Evolutionary conservation across 768 basidiomycete genomes (phyloP).

Genomic region (Amanita fuliginea): DNA sequence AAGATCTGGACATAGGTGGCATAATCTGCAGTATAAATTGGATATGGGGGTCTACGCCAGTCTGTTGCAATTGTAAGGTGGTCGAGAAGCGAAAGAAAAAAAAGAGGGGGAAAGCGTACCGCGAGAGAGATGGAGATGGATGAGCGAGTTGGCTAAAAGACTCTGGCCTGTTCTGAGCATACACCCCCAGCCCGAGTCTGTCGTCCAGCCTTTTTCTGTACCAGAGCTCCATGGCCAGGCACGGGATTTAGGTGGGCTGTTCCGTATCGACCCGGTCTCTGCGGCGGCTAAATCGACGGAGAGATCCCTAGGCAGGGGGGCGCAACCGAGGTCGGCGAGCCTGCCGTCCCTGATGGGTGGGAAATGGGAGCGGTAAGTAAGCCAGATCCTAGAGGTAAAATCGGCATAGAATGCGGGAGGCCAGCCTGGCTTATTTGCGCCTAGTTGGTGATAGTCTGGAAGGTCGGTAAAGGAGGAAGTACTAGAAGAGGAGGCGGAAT

Average conservation of each 20-base stretch:
- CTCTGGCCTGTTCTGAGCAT: slow-evolving; percentile 28
- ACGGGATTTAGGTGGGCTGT: slow-evolving; percentile 26
- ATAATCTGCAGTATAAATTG: slow-evolving; percentile 51
- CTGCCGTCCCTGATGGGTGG: slow-evolving; percentile 62
- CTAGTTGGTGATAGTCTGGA: neutral
- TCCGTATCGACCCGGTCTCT: neutral
- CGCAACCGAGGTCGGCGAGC: slow-evolving; percentile 22
- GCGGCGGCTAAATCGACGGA: neutral
- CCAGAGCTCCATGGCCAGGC: slow-evolving; percentile 57
- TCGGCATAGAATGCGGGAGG: slow-evolving; percentile 79
- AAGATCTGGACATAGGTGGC: slow-evolving; percentile 86
- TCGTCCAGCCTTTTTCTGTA: slow-evolving; percentile 57
- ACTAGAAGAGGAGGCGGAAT: slow-evolving; percentile 15
- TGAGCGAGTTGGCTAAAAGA: slow-evolving; percentile 23
- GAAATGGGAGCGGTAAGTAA: slow-evolving; percentile 88
- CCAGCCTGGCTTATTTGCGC: slow-evolving; percentile 42
- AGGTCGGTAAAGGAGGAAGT: slow-evolving; percentile 6
- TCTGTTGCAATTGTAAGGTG: slow-evolving; percentile 34
- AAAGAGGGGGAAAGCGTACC: slow-evolving; percentile 17
- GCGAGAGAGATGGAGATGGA: slow-evolving; percentile 55
- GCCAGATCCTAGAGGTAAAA: slow-evolving; percentile 81
- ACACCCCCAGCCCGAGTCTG: slow-evolving; percentile 28
- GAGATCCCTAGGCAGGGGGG: slow-evolving; percentile 5
- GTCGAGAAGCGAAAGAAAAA: neutral
- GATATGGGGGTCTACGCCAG: slow-evolving; percentile 68